Base-by-base conservation (phyloP, 2,329 filamentous ascomycete genomes). In the Helotiales sp. region DNA sequence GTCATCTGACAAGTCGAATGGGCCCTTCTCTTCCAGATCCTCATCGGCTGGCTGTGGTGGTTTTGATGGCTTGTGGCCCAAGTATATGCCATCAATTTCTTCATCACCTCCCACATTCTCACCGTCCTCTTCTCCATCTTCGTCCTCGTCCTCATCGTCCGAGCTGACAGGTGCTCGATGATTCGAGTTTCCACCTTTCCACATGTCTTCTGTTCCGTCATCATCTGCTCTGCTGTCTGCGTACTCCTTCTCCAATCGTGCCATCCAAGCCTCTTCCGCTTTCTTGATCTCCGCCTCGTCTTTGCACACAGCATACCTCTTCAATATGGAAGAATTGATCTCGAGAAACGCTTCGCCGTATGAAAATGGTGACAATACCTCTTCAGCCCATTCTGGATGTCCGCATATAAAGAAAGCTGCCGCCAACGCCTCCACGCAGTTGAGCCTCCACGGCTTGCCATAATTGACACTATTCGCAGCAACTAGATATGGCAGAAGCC, bases 381-480 rank as follows among this genome's bases (percentile, higher is more conserved):
- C 84, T 70, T 89, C 85, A 0, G 95, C 93, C 95, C 95, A 99
- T 51, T 97, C 93, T 6, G 83, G 73, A 69, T 95, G 91, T 4
- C 95, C 91, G 67, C 93, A 98, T 63, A 99, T 99, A 69, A 84
- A 90, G 70, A 96, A 99, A 22, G 90, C 91, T 3, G 95, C 93
- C 0, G 92, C 95, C 47, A 99, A 79, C 3, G 95, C 95, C 77
- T 99, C 95, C 29, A 92, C 95, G 68, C 95, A 99, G 74, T 99
- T 99, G 62, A 99, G 74, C 54, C 93, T 82, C 90, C 93, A 97
- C 5, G 95, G 95, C 70, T 91, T 90, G 60, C 95, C 95, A 75
- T 99, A 99, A 76, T 99, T 99, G 70, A 97, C 95, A 1, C 90
- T 89, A 73, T 99, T 99, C 48, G 95, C 95, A 5, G 95, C 95